Evolutionary conservation across 2,329 filamentous ascomycete species (phyloP).

Genomic region (Mollisiaceae sp.): DNA sequence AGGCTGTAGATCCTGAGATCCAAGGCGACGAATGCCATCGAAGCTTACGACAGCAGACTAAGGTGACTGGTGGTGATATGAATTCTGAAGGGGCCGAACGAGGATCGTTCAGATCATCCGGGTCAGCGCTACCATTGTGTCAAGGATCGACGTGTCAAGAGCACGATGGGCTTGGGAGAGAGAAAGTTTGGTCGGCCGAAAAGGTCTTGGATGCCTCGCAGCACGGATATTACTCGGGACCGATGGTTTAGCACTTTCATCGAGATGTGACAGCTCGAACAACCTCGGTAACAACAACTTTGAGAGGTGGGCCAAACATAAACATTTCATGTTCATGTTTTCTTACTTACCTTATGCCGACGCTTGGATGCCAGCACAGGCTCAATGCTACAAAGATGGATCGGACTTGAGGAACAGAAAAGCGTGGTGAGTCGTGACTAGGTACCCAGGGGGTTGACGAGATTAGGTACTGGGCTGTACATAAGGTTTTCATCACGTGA

Average conservation of each 20-base stretch:
- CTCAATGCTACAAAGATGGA: not conserved
- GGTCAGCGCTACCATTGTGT: too few relatives aligned
- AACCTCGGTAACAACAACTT: not conserved
- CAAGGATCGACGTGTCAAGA: too few relatives aligned
- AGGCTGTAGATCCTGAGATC: too few relatives aligned
- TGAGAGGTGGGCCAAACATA: not conserved
- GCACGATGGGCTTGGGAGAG: too few relatives aligned
- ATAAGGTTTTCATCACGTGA: conserved; percentile 16
- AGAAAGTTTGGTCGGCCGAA: too few relatives aligned
- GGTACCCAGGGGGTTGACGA: not conserved
- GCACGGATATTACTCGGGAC: not conserved
- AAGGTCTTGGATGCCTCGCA: not conserved
- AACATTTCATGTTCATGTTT: not conserved
- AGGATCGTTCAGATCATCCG: too few relatives aligned
- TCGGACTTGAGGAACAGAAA: not conserved
- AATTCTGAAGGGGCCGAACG: too few relatives aligned
- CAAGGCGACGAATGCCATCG: too few relatives aligned
- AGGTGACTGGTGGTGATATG: too few relatives aligned
- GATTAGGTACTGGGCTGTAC: too few relatives aligned
- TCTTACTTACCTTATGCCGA: not conserved
- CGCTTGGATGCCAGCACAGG: not conserved
- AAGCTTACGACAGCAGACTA: too few relatives aligned
- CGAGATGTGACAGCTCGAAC: not conserved
- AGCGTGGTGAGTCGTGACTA: not conserved
- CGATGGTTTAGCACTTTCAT: too few relatives aligned